These are phyloP conservation scores for Tylopilus balloui DNA, from an alignment of 768 basidiomycete genomes.

Conservation along the genomic window DNA sequence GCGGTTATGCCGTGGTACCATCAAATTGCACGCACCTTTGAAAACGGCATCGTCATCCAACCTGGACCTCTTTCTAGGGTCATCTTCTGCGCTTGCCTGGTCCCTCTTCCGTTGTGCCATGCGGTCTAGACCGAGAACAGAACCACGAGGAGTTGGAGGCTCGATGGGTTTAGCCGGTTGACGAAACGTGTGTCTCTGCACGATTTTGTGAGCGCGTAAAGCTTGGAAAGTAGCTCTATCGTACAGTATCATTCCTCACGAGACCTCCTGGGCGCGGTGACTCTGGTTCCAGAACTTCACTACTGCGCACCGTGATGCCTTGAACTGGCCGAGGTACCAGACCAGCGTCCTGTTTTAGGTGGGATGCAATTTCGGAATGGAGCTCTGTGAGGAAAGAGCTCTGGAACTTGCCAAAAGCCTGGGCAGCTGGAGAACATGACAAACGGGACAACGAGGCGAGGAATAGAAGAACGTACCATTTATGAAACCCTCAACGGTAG, in stretches of 20 bases:
- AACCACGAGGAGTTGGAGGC: constrained; percentile 73
- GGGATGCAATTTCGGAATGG: constrained; percentile 73
- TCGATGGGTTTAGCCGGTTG: constrained; percentile 68
- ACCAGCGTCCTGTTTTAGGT: constrained; percentile 55
- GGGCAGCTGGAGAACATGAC: constrained; percentile 44
- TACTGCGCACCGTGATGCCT: constrained; percentile 74
- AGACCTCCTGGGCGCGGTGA: constrained; percentile 75
- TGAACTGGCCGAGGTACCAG: constrained; percentile 49
- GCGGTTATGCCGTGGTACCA: no score
- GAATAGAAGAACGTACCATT: not conserved
- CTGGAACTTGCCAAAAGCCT: constrained; percentile 79
- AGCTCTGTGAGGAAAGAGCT: constrained; percentile 73
- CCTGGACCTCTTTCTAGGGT: constrained; percentile 59
- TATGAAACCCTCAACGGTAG: not conserved
- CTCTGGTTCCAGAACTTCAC: constrained; percentile 81
- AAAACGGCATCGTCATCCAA: constrained; percentile 67
- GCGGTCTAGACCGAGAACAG: constrained; percentile 81
- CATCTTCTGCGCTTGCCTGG: constrained; percentile 43
- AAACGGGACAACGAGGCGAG: not conserved
- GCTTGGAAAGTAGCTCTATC: constrained; percentile 12
- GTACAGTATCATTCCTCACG: constrained; percentile 58
- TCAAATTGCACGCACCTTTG: constrained; percentile 60
- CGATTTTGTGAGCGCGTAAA: constrained; percentile 1
- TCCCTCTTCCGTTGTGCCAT: constrained; percentile 86
- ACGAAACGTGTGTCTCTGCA: constrained; percentile 76